Evolutionary conservation across 208 protist genomes (phyloP), one percentile per base, ranked within the genome.

Genomic region (Crithidia brevicula): DNA sequence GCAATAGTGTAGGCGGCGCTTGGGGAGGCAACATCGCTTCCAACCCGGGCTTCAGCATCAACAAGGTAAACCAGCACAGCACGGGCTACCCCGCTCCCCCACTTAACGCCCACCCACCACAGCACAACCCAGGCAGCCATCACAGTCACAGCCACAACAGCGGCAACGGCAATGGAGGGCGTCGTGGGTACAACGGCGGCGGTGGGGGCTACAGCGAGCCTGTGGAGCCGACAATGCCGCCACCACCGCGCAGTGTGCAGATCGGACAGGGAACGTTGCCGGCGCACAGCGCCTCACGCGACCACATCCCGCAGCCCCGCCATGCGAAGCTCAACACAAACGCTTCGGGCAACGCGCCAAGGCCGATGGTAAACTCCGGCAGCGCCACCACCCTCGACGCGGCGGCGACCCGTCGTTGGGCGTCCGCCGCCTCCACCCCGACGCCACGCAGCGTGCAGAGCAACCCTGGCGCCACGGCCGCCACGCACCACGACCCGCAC

Each of bases 231-330:
- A 64, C 69, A 40, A 69, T 75, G 34, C 69, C 69, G 53, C 69
- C 69, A 22, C 69, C 69, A 4, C 69, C 69, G 27, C 69, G 69
- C 34, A 75, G 69, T 36, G 69, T 75, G 53, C 69, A 75, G 61
- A 75, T 75, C 53, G 45, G 61, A 7, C 69, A 75, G 36, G 60
- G 69, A 2, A 65, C 54, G 16, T 31, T 75, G 43, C 31, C 43
- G 31, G 31, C 69, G n/a, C 69, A 68, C 23, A 15, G 22, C 36
- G 2, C 69, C 3, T 22, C 59, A 9, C 33, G 40, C 15, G 69
- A 75, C 63, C 51, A 69, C 18, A 68, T 75, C 40, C 69, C 69
- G 34, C 69, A 67, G 36, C 69, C 69, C 31, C 69, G 69, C n/a
- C 69, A 68, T 47, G 61, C 61, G 11, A 75, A 64, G 46, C 53